Evolutionary conservation across 352 stramenopile species (phyloP).

Genomic region (Phytophthora fragariae): DNA sequence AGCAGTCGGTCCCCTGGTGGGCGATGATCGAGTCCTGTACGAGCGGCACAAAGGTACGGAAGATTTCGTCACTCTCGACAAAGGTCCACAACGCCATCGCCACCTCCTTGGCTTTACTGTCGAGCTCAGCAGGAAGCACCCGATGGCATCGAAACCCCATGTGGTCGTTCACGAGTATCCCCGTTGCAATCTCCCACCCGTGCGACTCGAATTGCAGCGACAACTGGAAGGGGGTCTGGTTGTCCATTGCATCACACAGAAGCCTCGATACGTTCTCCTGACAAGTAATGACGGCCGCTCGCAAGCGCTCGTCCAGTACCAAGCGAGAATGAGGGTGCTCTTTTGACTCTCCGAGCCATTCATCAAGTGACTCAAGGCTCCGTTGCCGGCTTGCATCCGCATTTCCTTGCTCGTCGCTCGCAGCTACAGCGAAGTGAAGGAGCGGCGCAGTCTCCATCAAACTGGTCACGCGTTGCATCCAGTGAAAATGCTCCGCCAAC

Average conservation of each 20-base stretch:
- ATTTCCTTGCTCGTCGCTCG: neutral
- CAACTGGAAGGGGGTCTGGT: conserved; percentile 36
- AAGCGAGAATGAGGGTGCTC: conserved; percentile 35
- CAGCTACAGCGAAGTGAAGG: conserved; percentile 37
- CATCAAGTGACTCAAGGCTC: conserved; percentile 34
- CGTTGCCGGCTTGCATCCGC: neutral
- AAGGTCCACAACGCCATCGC: conserved; percentile 59
- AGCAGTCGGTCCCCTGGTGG: conserved; percentile 37
- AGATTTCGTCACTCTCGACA: conserved; percentile 64
- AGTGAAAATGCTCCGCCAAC: conserved; percentile 56
- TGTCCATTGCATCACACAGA: conserved; percentile 34
- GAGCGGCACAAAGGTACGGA: conserved; percentile 65
- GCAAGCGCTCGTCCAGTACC: conserved; percentile 46
- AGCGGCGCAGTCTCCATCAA: conserved; percentile 64
- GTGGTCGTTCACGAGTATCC: conserved; percentile 43
- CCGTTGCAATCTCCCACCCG: conserved; percentile 58
- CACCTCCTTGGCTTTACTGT: conserved; percentile 35
- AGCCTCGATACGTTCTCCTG: conserved; percentile 47
- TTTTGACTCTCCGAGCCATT: conserved; percentile 30
- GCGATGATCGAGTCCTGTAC: conserved; percentile 57
- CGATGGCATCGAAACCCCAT: conserved; percentile 60
- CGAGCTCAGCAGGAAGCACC: conserved; percentile 25
- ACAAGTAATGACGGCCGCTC: conserved; percentile 29
- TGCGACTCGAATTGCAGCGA: conserved; percentile 47
- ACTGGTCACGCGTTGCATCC: conserved; percentile 54